phyloP scores from a whole-genome alignment of 2,329 filamentous ascomycete species.

The Monosporascus sp. region DNA sequence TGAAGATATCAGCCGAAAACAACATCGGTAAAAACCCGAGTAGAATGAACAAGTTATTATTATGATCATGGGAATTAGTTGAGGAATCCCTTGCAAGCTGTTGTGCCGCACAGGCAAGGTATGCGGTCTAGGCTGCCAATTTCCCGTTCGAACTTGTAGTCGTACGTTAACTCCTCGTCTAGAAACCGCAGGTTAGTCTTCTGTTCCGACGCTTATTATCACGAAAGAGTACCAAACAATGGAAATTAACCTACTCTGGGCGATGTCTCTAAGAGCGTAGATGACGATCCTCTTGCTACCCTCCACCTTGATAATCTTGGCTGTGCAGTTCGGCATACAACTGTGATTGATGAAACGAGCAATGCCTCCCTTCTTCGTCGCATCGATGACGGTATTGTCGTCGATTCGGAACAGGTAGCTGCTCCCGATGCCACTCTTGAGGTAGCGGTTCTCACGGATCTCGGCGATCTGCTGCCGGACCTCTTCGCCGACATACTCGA shows the following conservation, averaged over 20 bases:
- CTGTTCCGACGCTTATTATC: background rate
- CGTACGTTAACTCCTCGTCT: slow-evolving; percentile 99
- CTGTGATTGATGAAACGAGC: slow-evolving; percentile 98
- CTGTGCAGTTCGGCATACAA: slow-evolving; percentile 96
- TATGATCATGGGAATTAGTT: slow-evolving; percentile 56
- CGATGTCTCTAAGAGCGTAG: slow-evolving; percentile 92
- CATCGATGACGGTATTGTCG: slow-evolving; percentile 95
- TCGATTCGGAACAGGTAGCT: slow-evolving; percentile 98
- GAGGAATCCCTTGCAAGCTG: slow-evolving; percentile 97
- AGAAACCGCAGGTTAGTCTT: slow-evolving; percentile 9
- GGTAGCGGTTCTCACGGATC: slow-evolving; percentile 83
- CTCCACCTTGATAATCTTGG: slow-evolving; percentile 98
- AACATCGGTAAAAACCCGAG: background rate
- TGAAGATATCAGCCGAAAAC: slow-evolving; percentile 3
- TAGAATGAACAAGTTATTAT: background rate
- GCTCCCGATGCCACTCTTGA: slow-evolving; percentile 94
- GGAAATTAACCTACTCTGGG: slow-evolving; percentile 67
- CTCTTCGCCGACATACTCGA: slow-evolving; percentile 98
- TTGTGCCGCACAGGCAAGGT: slow-evolving; percentile 92
- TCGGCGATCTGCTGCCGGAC: slow-evolving; percentile 97
- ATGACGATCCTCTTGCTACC: slow-evolving; percentile 98
- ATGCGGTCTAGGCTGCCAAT: slow-evolving; percentile 92
- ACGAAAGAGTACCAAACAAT: slow-evolving; percentile 10
- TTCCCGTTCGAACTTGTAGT: slow-evolving; percentile 99
- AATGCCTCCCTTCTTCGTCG: slow-evolving; percentile 97